Percentiles rank a stretch among this genome's conserved stretches.
Conservation (phyloP, 2,329 filamentous ascomycete genomes). For the Penicillium sumatraense region DNA sequence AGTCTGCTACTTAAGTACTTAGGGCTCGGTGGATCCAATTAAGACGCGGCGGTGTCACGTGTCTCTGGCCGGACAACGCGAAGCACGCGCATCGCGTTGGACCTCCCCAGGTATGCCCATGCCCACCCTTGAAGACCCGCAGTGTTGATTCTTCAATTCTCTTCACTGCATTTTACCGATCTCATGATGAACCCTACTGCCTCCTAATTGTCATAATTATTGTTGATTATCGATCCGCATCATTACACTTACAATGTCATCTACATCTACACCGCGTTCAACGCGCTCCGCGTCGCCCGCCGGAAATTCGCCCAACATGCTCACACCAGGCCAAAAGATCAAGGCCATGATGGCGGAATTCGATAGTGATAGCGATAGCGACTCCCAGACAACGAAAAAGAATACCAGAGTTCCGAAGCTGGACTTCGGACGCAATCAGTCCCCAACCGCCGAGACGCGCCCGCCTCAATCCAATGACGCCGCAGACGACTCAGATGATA, state of each 20-base stretch:
- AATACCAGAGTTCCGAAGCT: slow-evolving; percentile 18
- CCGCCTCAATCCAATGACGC: slow-evolving; percentile 5
- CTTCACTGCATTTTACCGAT: slow-evolving; percentile 3
- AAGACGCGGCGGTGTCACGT: slow-evolving; percentile 25
- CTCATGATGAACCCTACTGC: slow-evolving; percentile 7
- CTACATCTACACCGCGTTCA: slow-evolving; percentile 38
- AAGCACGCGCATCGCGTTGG: slow-evolving; percentile 30
- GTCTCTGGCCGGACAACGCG: slow-evolving; percentile 24
- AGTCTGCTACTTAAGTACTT: too few relatives aligned
- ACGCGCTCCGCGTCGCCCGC: slow-evolving; percentile 37
- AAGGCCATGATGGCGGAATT: slow-evolving; percentile 56
- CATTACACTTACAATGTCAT: slow-evolving; percentile 30
- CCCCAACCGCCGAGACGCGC: not conserved
- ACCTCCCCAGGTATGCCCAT: slow-evolving; percentile 19
- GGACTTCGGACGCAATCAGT: slow-evolving; percentile 20
- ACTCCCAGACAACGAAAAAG: slow-evolving; percentile 37
- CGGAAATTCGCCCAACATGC: slow-evolving; percentile 37
- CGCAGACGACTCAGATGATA: slow-evolving; percentile 30
- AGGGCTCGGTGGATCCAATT: too few relatives aligned
- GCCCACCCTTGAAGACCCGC: slow-evolving; percentile 17
- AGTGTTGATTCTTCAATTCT: slow-evolving; percentile 5
- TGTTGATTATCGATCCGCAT: not conserved
- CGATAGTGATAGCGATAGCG: slow-evolving; percentile 51
- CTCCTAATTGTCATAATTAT: slow-evolving; percentile 1
- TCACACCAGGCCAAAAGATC: slow-evolving; percentile 54